Base-by-base conservation (phyloP, 2,329 filamentous ascomycete genomes). In the Colletotrichum filicis region DNA sequence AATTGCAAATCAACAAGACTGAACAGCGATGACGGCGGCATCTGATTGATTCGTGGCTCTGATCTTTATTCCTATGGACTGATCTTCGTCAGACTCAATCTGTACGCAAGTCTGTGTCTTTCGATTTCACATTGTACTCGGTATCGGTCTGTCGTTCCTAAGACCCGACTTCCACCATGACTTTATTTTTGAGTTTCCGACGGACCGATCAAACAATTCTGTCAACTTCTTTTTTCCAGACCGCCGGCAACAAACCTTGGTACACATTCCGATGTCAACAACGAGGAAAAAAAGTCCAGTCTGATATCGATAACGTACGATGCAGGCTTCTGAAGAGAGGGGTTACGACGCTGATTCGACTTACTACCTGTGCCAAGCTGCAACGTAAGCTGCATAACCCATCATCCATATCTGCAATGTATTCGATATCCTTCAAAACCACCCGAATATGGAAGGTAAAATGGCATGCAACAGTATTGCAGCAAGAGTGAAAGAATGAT, bases 271-370 rank as follows among this genome's bases (percentile, higher is more conserved):
- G 49, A 61, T 37, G 46, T 61, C 57, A 49, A 30, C 42, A 35
- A 14, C 30, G 8, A 11, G 30, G 30, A 5, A 11, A 4, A 6
- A 16, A 35, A 35, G 16, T 16, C 28, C 52, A 35, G 26, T 8
- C 49, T 37, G 49, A 62, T 35, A 26, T 57, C 63, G 61, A 57
- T 16, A 71, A 71, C 68, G 30, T 71, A 62, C 68, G 68, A 71
- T 71, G 49, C 11, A 11, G 3, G n/a, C 35, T 56, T 19, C 32
- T n/a, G n/a, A 35, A 26, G 16, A 16, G 60, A 8, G 37, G 5
- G 19, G 4, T 9, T n/a, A 22, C 2, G 19, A 49, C 42, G 42
- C 42, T 9, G 16, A 49, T n/a, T 49, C 19, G 7, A 49, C 42
- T 49, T 8, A 49, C 42, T 49, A n/a, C 7, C 3, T 42, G 37